Base-by-base conservation (phyloP, 129 eudicot genomes). In the Saussurea involucrata region DNA sequence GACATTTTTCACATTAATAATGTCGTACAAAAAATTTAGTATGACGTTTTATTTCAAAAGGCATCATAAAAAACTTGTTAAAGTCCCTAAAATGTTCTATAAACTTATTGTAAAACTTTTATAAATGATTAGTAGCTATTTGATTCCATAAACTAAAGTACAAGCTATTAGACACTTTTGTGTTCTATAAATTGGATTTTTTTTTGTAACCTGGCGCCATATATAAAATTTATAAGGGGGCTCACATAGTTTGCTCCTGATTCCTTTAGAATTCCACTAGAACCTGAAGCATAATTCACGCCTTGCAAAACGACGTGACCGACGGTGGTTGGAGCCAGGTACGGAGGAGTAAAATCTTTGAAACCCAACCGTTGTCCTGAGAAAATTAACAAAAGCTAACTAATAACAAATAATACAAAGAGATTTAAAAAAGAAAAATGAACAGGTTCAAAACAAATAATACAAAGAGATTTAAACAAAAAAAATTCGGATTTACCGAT, bases 251-350 rank as follows among this genome's bases (percentile, higher is more conserved):
- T 81, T 63, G 75, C 69, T 46, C 98, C 98, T 5, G 98, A 85
- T 61, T 67, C 29, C 66, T 90, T 73, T 3, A 88, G 78, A 44
- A 93, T 93, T 32, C 98, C 96, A 58, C 96, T 89, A 18, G 92
- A 86, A 61, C 96, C 96, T 63, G 98, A 93, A 82, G 96, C 98
- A 57, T 86, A 93, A 75, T 93, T 93, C 32, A 93, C 96, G 57
- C 96, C 98, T 46, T 78, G 58, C 60, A 90, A 66, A 86, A 85
- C 60, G 29, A 83, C 76, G 25, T 42, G 24, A 65, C 95, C 98
- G 4, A 36, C 53, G 28, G 96, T 88, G 53, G 85, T 88, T 66
- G 95, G 98, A 77, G 92, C 92, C 79, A 93, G 74, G 68, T 90
- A 93, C 1, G 98, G 98, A 12, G 98, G 96, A 31, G 89, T 73